Conservation (phyloP, 1,284 basidiomycete genomes). For the Uromyces viciae-fabae region DNA sequence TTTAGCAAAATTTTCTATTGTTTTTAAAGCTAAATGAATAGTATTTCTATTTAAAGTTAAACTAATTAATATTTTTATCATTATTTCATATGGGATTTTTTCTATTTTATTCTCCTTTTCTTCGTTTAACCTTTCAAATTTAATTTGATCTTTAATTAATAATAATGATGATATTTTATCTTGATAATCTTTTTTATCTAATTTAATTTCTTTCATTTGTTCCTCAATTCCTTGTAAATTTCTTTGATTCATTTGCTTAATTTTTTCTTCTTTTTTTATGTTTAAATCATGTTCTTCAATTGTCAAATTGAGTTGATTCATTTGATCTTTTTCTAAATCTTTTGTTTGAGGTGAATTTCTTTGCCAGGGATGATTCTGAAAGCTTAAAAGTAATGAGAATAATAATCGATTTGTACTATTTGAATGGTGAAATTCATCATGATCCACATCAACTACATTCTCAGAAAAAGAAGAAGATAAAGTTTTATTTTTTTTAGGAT, state of each 20-base stretch:
- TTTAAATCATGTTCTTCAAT: no score
- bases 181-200: no score
- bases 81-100: conserved; percentile 5
- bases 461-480: background rate
- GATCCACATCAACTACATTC: no score
- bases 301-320: no score
- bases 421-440: background rate
- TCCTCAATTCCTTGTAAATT: no score
- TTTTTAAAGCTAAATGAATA: background rate
- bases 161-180: no score
- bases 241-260: no score
- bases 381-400: conserved; percentile 1
- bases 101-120: background rate
- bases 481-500: background rate
- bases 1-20: conserved; percentile 14
- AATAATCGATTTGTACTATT: background rate
- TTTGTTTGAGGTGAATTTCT: background rate
- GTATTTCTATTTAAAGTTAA: background rate
- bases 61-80: background rate
- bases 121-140: background rate
- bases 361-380: conserved; percentile 10
- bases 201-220: no score
- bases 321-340: background rate
- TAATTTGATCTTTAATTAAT: no score
- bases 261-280: background rate